phyloP scores from a whole-genome alignment of 2,329 filamentous ascomycete species.

The Sclerotinia borealis region DNA sequence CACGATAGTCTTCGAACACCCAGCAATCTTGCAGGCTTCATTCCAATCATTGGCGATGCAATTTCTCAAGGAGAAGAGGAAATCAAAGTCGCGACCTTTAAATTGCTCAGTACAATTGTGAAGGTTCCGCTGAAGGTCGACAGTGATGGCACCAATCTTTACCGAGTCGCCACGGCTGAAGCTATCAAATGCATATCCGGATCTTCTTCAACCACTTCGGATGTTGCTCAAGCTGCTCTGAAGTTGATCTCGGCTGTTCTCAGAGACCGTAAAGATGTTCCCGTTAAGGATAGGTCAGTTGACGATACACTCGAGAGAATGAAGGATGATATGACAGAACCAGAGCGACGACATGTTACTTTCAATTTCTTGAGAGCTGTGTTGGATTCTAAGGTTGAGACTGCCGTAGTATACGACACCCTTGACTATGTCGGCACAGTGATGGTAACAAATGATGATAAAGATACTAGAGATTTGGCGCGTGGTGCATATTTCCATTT shows the following conservation, averaged over 20 bases:
- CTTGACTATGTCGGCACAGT: slow-evolving; percentile 83
- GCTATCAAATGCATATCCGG: slow-evolving; percentile 75
- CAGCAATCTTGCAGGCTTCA: slow-evolving; percentile 74
- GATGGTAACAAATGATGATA: slow-evolving; percentile 95
- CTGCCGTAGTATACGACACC: slow-evolving; percentile 83
- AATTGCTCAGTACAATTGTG: slow-evolving; percentile 77
- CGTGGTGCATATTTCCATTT: slow-evolving; percentile 91
- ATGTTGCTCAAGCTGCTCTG: slow-evolving; percentile 79
- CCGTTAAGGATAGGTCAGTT: slow-evolving; percentile 73
- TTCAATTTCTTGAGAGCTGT: slow-evolving; percentile 92
- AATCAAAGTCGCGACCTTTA: slow-evolving; percentile 81
- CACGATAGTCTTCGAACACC: slow-evolving; percentile 74
- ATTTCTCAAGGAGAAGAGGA: slow-evolving; percentile 83
- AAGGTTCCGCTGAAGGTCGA: slow-evolving; percentile 71
- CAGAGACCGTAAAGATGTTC: slow-evolving; percentile 69
- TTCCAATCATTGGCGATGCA: slow-evolving; percentile 84
- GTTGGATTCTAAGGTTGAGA: slow-evolving; percentile 77
- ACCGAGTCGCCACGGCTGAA: slow-evolving; percentile 76
- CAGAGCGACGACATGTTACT: slow-evolving; percentile 83
- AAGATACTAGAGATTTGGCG: slow-evolving; percentile 78
- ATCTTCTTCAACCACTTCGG: slow-evolving; percentile 71
- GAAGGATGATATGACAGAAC: slow-evolving; percentile 85
- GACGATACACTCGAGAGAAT: slow-evolving; percentile 77
- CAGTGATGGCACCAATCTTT: slow-evolving; percentile 52
- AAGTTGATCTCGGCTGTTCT: slow-evolving; percentile 84